A percentile compares a stretch with the other conserved stretches of the same genome.
Evolutionary conservation across 2,329 filamentous ascomycete species (phyloP).

Genomic region (Penicillium sp.): DNA sequence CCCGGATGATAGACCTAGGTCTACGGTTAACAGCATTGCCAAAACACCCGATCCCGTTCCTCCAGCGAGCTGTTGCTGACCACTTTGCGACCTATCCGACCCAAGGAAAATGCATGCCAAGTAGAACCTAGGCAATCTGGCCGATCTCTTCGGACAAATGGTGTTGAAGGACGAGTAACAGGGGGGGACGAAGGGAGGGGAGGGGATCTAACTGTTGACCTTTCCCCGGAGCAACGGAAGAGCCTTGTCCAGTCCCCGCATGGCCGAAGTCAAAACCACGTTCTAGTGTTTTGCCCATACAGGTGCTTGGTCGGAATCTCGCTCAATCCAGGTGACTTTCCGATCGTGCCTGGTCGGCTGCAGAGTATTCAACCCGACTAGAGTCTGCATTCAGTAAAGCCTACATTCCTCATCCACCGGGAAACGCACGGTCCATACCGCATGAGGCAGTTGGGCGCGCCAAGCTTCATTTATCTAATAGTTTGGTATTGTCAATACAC

Average conservation of each 20-base stretch:
- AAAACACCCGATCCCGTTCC: background rate
- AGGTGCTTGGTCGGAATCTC: background rate
- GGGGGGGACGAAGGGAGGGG: background rate
- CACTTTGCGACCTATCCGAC: background rate
- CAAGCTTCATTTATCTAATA: background rate
- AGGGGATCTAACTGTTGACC: constrained; percentile 6
- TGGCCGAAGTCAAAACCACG: constrained; percentile 29
- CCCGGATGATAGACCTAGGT: background rate
- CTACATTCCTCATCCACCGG: background rate
- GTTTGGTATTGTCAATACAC: background rate
- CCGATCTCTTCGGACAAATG: constrained; percentile 16
- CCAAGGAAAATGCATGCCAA: background rate
- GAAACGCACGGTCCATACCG: constrained; percentile 3
- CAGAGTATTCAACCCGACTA: background rate
- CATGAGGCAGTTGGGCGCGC: constrained; percentile 4
- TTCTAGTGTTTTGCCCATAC: background rate
- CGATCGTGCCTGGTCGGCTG: background rate
- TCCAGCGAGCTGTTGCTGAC: background rate
- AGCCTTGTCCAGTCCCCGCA: constrained; percentile 31
- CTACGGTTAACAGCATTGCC: background rate
- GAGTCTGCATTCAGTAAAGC: background rate
- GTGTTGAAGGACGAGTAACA: background rate
- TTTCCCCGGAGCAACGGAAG: constrained; percentile 40
- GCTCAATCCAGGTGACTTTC: background rate
- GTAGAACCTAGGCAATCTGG: constrained; percentile 2